Conservation (phyloP, 208 protist genomes). For the Leishmania tropica region DNA sequence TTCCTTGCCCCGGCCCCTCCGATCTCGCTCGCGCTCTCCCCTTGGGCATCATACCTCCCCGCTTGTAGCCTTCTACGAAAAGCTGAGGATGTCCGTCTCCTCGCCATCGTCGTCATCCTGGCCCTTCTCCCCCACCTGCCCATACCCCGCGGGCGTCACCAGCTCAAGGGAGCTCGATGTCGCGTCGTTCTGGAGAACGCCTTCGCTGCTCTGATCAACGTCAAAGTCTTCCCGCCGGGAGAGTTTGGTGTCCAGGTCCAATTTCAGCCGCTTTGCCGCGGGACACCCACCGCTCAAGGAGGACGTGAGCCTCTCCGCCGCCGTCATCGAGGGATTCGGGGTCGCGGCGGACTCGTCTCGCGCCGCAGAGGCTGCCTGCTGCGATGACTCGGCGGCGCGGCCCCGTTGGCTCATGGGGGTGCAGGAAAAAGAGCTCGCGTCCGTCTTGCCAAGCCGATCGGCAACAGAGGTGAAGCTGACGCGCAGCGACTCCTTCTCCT, state of each 20-base stretch:
- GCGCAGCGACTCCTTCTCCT: constrained; percentile 25
- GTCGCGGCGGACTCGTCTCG: neutral
- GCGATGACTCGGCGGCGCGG: constrained; percentile 7
- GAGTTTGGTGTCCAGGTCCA: constrained; percentile 5
- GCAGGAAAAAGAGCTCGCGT: constrained; percentile 22
- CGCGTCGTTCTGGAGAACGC: neutral
- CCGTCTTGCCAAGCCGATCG: constrained; percentile 18
- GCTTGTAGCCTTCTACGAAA: neutral
- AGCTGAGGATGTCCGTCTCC: constrained; percentile 15
- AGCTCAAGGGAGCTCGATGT: constrained; percentile 5
- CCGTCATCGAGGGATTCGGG: neutral
- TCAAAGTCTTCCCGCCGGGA: neutral
- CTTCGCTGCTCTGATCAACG: neutral
- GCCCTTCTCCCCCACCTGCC: neutral
- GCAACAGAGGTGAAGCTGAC: constrained; percentile 13
- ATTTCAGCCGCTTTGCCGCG: constrained; percentile 21
- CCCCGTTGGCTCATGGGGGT: constrained; percentile 17
- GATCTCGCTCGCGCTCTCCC: neutral
- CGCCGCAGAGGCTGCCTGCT: neutral
- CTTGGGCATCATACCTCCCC: neutral
- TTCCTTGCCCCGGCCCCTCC: neutral
- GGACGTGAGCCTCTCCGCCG: neutral
- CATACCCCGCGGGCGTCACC: neutral
- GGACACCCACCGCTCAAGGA: neutral
- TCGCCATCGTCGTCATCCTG: constrained; percentile 7